Base-by-base conservation (phyloP, 441 rosid species). In the Capsella rubella region DNA sequence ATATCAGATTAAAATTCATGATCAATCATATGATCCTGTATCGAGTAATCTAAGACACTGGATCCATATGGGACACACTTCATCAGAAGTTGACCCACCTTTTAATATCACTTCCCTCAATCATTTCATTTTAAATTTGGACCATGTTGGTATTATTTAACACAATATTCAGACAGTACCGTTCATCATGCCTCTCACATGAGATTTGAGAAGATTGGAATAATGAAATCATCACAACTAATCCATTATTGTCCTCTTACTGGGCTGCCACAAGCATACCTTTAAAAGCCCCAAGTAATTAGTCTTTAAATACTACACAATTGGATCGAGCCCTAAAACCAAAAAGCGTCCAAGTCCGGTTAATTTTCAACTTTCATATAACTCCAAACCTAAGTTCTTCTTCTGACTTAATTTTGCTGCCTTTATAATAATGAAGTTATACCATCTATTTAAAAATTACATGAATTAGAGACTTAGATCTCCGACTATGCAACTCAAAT, bases 1-100 rank as follows among this genome's bases (percentile, higher is more conserved):
- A 55, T 6, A 21, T 47, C 34, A 73, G 28, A 35, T 35, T 31
- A 37, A n/a, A 58, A 40, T 42, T 43, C 28, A 40, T 58, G 28
- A 35, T 39, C 11, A 42, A 32, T 32, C 37, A 29, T 21, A 21
- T 6, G 57, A 75, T 75, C 64, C 4, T 39, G 59, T n/a, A 42
- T 31, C 39, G 50, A 59, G 49, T 32, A 68, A 61, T 75, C 64
- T 61, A 61, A 75, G 70, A 69, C 65, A 75, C 43, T 62, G 65
- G 52, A 69, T 46, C 35, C 14, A 13, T 21, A 21, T 54, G 21
- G 79, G 70, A 15, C 45, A 74, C 59, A 45, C 5, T 74, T 52
- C 45, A 60, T 67, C 42, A 75, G 56, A 60, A 68, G 34, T 53
- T 51, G 57, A 37, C 55, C 79, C 62, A 62, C 7, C 16, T 40